Conservation (phyloP, 169 alveolate species). For the Plasmodium gallinaceum region DNA sequence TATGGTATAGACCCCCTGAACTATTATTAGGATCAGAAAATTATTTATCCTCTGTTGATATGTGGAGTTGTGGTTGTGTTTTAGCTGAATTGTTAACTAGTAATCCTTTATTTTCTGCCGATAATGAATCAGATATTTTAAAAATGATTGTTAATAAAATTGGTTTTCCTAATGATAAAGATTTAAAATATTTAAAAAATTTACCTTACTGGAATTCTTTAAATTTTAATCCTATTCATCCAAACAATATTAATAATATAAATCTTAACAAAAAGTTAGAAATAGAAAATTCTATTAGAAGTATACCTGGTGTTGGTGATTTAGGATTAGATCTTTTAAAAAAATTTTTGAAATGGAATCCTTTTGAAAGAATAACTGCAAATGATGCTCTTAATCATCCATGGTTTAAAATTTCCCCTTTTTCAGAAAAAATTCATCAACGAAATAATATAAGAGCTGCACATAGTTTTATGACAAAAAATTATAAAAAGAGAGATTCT, state of each 20-base stretch:
- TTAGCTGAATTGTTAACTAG: conserved; percentile 93
- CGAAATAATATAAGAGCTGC: conserved; percentile 84
- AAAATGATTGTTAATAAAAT: conserved; percentile 83
- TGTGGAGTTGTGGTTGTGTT: conserved; percentile 98
- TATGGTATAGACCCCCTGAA: conserved; percentile 99
- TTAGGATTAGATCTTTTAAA: conserved; percentile 84
- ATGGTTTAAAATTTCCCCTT: conserved; percentile 81
- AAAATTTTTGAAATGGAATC: conserved; percentile 80
- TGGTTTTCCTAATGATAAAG: conserved; percentile 81
- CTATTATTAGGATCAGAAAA: conserved; percentile 93
- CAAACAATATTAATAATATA: conserved; percentile 75
- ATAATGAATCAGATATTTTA: conserved; percentile 90
- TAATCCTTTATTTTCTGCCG: conserved; percentile 93
- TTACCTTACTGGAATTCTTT: conserved; percentile 82
- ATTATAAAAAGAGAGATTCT: conserved; percentile 81
- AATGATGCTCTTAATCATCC: conserved; percentile 84
- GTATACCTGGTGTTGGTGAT: conserved; percentile 82
- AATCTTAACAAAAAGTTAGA: conserved; percentile 77
- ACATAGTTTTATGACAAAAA: conserved; percentile 87
- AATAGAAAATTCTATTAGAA: conserved; percentile 80
- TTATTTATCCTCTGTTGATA: conserved; percentile 93
- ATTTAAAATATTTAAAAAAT: conserved; percentile 77
- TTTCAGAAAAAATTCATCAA: conserved; percentile 75
- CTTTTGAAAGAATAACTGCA: conserved; percentile 83
- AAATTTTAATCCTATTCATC: conserved; percentile 83